Evolutionary conservation across 2,329 filamentous ascomycete genomes (phyloP).

Genomic region (Aureobasidium sp.): DNA sequence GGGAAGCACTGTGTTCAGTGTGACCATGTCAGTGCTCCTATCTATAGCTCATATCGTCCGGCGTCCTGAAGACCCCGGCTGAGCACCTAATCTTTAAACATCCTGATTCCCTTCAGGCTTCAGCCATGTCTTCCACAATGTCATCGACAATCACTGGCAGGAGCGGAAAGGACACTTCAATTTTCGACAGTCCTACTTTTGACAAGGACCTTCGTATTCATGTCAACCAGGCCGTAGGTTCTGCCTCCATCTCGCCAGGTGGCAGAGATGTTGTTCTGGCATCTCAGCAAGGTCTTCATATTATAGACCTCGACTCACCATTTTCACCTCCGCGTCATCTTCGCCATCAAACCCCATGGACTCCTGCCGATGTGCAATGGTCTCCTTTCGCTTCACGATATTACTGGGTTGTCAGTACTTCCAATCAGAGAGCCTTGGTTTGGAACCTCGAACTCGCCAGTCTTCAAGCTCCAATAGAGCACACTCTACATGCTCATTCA

Average conservation of each 20-base stretch:
- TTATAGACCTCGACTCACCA: slow-evolving; percentile 85
- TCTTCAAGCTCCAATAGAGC: slow-evolving; percentile 75
- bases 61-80: neutral
- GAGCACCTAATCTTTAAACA: neutral
- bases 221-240: slow-evolving; percentile 72
- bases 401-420: slow-evolving; percentile 90
- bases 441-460: slow-evolving; percentile 76
- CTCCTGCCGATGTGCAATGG: slow-evolving; percentile 95
- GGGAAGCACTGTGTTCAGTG: neutral
- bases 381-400: slow-evolving; percentile 84
- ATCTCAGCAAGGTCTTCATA: slow-evolving; percentile 80
- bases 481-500: slow-evolving; percentile 76
- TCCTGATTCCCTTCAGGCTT: too few species aligned
- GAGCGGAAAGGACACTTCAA: slow-evolving; percentile 3
- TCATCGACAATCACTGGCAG: slow-evolving; percentile 5
- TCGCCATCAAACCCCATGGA: slow-evolving; percentile 83
- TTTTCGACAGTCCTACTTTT: slow-evolving; percentile 78
- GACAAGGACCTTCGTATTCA: slow-evolving; percentile 77
- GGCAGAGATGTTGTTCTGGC: slow-evolving; percentile 86
- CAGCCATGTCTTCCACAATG: slow-evolving; percentile 7
- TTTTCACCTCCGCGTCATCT: slow-evolving; percentile 81
- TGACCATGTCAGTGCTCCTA: neutral
- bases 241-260: slow-evolving; percentile 86
- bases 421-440: slow-evolving; percentile 87
- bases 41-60: neutral